These are phyloP conservation scores for Colletotrichum aenigma DNA, from an alignment of 2,329 filamentous ascomycete genomes.

Conservation along the genomic window DNA sequence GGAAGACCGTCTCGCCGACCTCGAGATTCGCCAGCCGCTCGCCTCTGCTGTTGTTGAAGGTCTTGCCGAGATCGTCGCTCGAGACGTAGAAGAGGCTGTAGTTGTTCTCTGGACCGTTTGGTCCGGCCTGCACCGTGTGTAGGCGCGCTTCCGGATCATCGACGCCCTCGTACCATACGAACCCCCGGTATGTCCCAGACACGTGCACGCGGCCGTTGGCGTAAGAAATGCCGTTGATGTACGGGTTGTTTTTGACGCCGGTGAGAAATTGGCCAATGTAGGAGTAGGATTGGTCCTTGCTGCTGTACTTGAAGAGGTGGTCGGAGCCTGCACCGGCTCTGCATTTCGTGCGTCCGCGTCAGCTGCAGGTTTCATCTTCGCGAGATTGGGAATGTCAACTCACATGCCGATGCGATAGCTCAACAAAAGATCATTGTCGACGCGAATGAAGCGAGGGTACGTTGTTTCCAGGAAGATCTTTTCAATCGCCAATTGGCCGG, in stretches of 20 bases:
- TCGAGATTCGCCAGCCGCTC: slow-evolving; percentile 10
- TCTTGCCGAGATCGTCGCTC: slow-evolving; percentile 6
- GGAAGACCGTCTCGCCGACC: slow-evolving; percentile 11
- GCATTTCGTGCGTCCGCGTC: background rate
- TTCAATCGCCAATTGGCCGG: slow-evolving; percentile 7
- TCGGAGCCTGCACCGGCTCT: slow-evolving; percentile 16
- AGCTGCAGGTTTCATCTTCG: background rate
- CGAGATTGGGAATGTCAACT: background rate
- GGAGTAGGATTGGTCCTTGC: background rate
- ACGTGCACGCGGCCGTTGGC: slow-evolving; percentile 9
- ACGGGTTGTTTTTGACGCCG: slow-evolving; percentile 10
- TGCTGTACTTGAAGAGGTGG: slow-evolving; percentile 11
- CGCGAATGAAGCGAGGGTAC: slow-evolving; percentile 2
- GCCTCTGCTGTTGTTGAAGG: background rate
- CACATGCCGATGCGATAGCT: slow-evolving; percentile 18
- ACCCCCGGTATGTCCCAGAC: slow-evolving; percentile 15
- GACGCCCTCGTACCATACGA: slow-evolving; percentile 18
- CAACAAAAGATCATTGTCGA: slow-evolving; percentile 4
- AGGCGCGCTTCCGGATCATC: slow-evolving; percentile 6
- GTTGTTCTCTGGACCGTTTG: slow-evolving; percentile 18
- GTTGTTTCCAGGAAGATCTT: slow-evolving; percentile 17
- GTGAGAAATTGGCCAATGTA: slow-evolving; percentile 19
- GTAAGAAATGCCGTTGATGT: slow-evolving; percentile 20
- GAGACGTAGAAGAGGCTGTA: slow-evolving; percentile 14
- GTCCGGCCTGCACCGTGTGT: slow-evolving; percentile 14